Evolutionary conservation across 139 green algal genomes (phyloP).

Genomic region (Protoeuglena noctilucae): DNA sequence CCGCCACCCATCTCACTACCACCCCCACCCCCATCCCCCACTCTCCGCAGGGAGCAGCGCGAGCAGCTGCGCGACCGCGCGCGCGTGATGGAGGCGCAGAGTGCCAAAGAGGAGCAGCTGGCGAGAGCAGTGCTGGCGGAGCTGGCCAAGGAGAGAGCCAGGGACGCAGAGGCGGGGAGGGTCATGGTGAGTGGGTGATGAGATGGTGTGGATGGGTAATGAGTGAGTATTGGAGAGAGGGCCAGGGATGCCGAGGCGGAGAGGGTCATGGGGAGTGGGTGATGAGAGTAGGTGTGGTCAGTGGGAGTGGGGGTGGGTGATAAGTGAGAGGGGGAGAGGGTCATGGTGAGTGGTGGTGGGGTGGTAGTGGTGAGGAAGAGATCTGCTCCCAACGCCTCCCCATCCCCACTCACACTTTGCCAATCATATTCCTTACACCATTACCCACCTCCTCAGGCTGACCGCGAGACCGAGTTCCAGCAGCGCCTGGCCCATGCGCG

Average conservation of each 20-base stretch:
- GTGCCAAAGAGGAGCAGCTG: not conserved
- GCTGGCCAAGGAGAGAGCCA: not conserved
- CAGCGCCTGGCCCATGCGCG: not conserved
- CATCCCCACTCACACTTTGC: too few species aligned
- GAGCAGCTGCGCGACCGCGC: not conserved
- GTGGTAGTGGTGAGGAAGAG: too few species aligned
- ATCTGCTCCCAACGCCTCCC: too few species aligned
- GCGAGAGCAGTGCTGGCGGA: not conserved
- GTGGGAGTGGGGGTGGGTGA: too few species aligned
- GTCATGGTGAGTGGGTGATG: too few species aligned
- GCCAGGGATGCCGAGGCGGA: not conserved
- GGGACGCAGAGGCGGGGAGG: not conserved
- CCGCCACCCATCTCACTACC: too few species aligned
- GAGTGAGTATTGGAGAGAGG: too few species aligned
- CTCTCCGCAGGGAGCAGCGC: not conserved
- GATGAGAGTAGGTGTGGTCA: too few species aligned
- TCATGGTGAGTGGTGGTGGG: too few species aligned
- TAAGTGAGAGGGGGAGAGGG: not conserved
- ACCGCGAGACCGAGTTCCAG: not conserved
- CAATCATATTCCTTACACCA: too few species aligned
- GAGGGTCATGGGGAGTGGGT: not conserved
- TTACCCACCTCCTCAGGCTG: too few species aligned
- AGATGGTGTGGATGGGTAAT: too few species aligned
- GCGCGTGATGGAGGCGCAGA: not conserved
- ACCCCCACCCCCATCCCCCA: not conserved